phyloP scores from a whole-genome alignment of 75 land plant species.

The Larix kaempferi region DNA sequence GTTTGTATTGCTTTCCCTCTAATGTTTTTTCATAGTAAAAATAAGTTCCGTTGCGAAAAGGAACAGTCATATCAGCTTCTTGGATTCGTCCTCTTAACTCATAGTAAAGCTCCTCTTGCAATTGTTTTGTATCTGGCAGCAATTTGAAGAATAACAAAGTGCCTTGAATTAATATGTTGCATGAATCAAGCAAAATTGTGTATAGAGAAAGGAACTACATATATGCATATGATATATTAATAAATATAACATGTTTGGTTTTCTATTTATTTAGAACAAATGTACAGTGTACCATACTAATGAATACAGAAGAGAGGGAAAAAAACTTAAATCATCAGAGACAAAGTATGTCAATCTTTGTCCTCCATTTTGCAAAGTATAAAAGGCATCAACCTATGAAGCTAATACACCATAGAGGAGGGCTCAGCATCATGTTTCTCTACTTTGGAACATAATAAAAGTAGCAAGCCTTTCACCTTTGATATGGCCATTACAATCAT shows the following conservation, averaged over 20 bases:
- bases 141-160: neutral
- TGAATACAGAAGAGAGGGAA: too few species aligned
- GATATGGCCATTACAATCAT: too few species aligned
- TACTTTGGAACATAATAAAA: too few species aligned
- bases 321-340: too few species aligned
- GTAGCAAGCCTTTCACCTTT: too few species aligned
- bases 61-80: conserved; percentile 79
- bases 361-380: too few species aligned
- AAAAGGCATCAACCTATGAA: too few species aligned
- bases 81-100: conserved; percentile 87
- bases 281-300: too few species aligned
- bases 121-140: conserved; percentile 50
- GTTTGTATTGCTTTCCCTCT: conserved; percentile 89
- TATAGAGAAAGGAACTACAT: neutral
- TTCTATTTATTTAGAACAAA: neutral
- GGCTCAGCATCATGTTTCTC: too few species aligned
- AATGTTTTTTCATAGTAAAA: conserved; percentile 77
- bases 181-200: neutral
- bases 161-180: neutral
- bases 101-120: conserved; percentile 63
- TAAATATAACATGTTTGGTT: neutral
- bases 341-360: too few species aligned
- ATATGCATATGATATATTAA: neutral
- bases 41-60: conserved; percentile 61
- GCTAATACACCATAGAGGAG: too few species aligned